A percentile compares a stretch with the other conserved stretches of the same genome.
These are phyloP conservation scores for Pseudopyricularia javanii DNA, from an alignment of 2,329 filamentous ascomycete genomes.

Conservation along the genomic window DNA sequence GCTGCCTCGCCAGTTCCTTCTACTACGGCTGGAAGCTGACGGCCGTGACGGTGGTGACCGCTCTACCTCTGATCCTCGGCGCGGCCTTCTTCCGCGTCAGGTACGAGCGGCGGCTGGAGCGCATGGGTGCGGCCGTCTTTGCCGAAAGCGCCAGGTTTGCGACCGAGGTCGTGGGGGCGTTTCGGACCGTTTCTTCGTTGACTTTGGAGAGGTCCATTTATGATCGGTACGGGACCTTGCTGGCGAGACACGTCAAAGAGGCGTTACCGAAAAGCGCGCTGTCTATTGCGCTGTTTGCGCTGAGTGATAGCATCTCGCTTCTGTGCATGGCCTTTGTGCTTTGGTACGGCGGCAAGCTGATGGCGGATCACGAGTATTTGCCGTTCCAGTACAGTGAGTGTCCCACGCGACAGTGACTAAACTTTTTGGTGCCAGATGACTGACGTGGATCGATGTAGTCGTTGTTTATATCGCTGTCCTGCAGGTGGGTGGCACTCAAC, in stretches of 20 bases:
- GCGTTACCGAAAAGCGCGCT: constrained; percentile 18
- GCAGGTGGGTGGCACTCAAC: constrained; percentile 10
- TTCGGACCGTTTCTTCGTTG: constrained; percentile 47
- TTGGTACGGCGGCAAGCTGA: constrained; percentile 29
- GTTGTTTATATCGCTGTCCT: constrained; percentile 20
- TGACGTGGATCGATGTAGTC: constrained; percentile 5
- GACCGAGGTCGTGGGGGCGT: constrained; percentile 48
- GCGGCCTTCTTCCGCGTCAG: constrained; percentile 30
- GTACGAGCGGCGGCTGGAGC: constrained; percentile 44
- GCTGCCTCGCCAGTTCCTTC: constrained; percentile 54
- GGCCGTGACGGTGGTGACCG: constrained; percentile 34
- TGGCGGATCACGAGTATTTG: constrained; percentile 16
- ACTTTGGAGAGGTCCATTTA: constrained; percentile 48
- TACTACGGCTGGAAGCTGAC: constrained; percentile 67
- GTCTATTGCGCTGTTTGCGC: constrained; percentile 19
- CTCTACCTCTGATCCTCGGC: constrained; percentile 18
- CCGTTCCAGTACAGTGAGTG: constrained; percentile 17
- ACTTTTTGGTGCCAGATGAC: not conserved
- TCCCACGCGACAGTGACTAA: too few species aligned
- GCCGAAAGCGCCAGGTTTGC: constrained; percentile 51
- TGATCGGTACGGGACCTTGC: constrained; percentile 19
- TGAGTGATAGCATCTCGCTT: constrained; percentile 33
- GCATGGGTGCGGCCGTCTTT: constrained; percentile 44
- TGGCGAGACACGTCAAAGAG: constrained; percentile 19
- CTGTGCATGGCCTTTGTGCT: constrained; percentile 46